A percentile compares a stretch with the other conserved stretches of the same genome.
phyloP scores from a whole-genome alignment of 2,329 filamentous ascomycete species.

The Penicillium sp. region DNA sequence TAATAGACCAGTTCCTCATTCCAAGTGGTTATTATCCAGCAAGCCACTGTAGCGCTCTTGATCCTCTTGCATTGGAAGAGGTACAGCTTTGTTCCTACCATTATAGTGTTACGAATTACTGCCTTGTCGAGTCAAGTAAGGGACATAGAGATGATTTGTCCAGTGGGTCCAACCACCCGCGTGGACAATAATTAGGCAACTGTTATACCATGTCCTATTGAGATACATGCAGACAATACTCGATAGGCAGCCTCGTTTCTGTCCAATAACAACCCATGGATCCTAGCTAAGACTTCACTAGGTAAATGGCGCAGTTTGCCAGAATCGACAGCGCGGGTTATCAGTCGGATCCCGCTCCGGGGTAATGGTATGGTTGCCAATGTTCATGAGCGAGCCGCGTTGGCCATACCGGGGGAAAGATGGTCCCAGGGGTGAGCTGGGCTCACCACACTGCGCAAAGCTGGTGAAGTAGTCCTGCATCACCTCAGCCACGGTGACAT shows the following conservation, averaged over 20 bases:
- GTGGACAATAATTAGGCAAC: background rate
- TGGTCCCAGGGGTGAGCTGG: constrained; percentile 42
- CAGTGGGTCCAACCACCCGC: background rate
- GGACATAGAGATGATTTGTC: background rate
- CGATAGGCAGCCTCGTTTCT: background rate
- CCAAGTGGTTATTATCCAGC: background rate
- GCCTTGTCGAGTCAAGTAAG: background rate
- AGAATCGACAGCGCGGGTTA: constrained; percentile 56
- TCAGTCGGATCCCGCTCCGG: constrained; percentile 51
- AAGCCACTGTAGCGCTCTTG: background rate
- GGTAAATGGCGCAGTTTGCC: constrained; percentile 55
- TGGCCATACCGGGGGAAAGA: constrained; percentile 54
- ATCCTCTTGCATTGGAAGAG: background rate
- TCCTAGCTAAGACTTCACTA: background rate
- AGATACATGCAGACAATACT: background rate
- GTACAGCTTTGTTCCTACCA: too few relatives aligned
- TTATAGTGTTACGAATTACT: background rate
- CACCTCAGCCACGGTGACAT: constrained; percentile 37
- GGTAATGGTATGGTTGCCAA: constrained; percentile 49
- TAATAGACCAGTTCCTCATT: background rate
- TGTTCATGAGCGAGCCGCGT: constrained; percentile 48
- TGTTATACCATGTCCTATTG: background rate
- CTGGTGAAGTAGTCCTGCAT: constrained; percentile 46
- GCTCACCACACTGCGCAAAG: constrained; percentile 41
- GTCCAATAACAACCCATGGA: background rate